Base-by-base conservation (phyloP, 1,284 basidiomycete species). In the Cystobasidium pallidum region DNA sequence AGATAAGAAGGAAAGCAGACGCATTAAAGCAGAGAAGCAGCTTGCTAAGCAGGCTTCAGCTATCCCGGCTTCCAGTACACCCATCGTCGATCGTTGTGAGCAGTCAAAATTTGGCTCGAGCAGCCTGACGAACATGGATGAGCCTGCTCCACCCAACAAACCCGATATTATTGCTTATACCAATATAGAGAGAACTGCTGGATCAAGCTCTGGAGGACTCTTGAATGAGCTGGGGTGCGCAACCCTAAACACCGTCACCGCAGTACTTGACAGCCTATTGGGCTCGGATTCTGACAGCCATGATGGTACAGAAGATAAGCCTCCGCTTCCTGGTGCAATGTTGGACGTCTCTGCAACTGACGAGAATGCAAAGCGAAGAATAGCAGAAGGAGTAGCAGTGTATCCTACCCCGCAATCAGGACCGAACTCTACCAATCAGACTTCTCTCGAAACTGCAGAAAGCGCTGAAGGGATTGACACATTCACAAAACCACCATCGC, bases 401-500 rank as follows among this genome's bases (percentile, higher is more conserved):
- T 47, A 47, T 28, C 51, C 51, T 26, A 65, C 62, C 24, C 62
- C 62, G 8, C 62, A 65, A 21, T 49, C 43, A 15, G 32, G 26
- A 17, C 62, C 45, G 30, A 52, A 34, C 30, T 36, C 62, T 4
- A 65, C 24, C 34, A 47, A 47, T 47, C 41, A 47, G 17, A 13
- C 43, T 1, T 34, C 62, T 32, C 13, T 34, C 32, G 34, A 26
- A 3, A 2, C 30, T 26, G 58, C 36, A 43, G 17, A 36, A 3
- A 43, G 36, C 15, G n/a, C 28, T n/a, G 58, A 39, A 0, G 34
- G 4, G 26, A n/a, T 15, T 36, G 58, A 36, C 8, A 45, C 7
- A 15, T 43, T 39, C 15, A 24, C 19, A 61, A 7, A 13, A 24
- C n/a, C 58, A 11, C n/a, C 21, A 13, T 61, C 39, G 4, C 58